These are phyloP conservation scores for Pedinophyceae sp. DNA, from an alignment of 139 green algal genomes.

Conservation along the genomic window DNA sequence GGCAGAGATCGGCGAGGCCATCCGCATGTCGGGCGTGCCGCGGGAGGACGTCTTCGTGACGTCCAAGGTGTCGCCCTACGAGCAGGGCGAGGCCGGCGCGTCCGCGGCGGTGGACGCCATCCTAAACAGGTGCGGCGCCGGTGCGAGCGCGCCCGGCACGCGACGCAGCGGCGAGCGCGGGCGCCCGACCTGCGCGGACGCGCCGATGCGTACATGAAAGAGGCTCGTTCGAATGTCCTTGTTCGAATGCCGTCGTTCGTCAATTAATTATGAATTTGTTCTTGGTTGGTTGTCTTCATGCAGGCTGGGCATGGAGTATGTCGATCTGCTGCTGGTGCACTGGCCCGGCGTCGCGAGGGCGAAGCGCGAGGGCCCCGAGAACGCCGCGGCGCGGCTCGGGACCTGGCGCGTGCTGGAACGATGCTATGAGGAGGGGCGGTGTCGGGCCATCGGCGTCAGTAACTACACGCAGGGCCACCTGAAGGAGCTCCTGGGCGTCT, in stretches of 20 bases:
- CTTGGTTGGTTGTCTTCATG: no score
- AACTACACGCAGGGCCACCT: constrained; percentile 17
- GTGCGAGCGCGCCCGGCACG: background rate
- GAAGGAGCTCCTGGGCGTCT: constrained; percentile 2
- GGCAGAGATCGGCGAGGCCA: constrained; percentile 9
- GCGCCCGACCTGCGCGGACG: no score
- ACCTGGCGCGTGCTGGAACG: constrained; percentile 11
- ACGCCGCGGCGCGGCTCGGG: constrained; percentile 5
- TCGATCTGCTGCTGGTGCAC: constrained; percentile 9
- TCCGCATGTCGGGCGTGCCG: constrained; percentile 4
- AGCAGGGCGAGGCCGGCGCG: constrained; percentile 12
- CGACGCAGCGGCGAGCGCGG: no score
- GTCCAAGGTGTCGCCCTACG: constrained; percentile 14
- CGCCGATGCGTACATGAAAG: no score
- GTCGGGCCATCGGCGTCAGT: constrained; percentile 19
- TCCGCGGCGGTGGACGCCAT: no score
- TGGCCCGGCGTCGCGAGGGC: constrained; percentile 3
- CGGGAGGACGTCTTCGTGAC: constrained; percentile 16
- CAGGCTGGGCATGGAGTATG: constrained; percentile 1
- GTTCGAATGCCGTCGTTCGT: background rate
- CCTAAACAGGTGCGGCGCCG: background rate
- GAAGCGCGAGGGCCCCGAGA: background rate
- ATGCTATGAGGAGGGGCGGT: constrained; percentile 1
- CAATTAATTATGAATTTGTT: constrained; percentile 1
- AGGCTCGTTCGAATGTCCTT: no score